Evolutionary conservation across 495 filamentous ascomycete species (phyloP), one percentile per base, ranked within the genome.

Genomic region (Neurospora discreta): DNA sequence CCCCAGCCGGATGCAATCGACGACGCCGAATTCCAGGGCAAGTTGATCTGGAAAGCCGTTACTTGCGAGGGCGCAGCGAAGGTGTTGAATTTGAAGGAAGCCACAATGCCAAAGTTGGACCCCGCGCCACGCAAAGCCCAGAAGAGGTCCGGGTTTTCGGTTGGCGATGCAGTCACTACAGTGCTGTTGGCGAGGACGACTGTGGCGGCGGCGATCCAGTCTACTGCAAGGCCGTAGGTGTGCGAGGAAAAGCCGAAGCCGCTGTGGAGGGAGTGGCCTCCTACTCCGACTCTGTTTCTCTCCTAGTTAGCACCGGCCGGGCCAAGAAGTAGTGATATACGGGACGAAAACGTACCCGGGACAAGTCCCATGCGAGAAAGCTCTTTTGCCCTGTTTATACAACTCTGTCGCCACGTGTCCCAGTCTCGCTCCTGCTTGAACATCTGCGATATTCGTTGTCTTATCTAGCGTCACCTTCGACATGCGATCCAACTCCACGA

Each of bases 231-330:
- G 16, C 83, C 83, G 68, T 82, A 73, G 5, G 81, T 80, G 68
- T 84, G 82, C 2, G 83, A 84, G 76, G 81, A 83, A 77, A 84
- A 78, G 39, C 84, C 83, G 67, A 81, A 83, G 1, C 83, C 83
- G 11, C 83, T 82, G 72, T 85, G 83, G 1, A 85, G 79, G 36
- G 79, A 75, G 68, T 84, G 83, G 0, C 83, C 83, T 23, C 75
- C 78, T 23, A 84, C 79, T 9, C 83, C 83, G 67, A 84, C 83
- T 36, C 83, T 84, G 67, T 52, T 33, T 18, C 18, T 4, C 39
- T 60, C 39, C 39, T 74, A 2, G 39, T 52, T 69, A 78, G 72
- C 52, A 68, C 41, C 40, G 23, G 60, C 42, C 52, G 20, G 10
- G 39, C 33, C 5, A 46, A 60, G 38, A 18, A n/a, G 23, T 13